Evolutionary conservation across 108 stramenopile genomes (phyloP).

Genomic region (Stephanodiscus minutulus): DNA sequence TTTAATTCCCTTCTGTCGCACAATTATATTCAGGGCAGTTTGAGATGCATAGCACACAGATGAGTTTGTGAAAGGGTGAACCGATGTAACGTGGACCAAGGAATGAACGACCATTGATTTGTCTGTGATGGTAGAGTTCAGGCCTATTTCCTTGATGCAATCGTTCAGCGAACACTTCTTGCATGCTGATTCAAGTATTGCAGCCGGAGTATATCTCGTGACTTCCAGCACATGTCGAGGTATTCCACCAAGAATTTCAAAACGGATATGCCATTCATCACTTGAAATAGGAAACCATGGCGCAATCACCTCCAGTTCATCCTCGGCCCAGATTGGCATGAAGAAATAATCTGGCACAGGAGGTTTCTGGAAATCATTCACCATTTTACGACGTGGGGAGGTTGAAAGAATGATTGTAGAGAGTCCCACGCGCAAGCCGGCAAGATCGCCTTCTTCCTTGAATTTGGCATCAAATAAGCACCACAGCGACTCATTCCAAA

Average conservation of each 20-base stretch:
- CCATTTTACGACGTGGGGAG: constrained; percentile 14
- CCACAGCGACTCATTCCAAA: too few relatives aligned
- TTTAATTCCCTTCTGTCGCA: not conserved
- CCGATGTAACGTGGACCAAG: constrained; percentile 10
- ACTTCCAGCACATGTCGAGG: too few relatives aligned
- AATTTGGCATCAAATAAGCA: too few relatives aligned
- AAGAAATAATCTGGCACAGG: too few relatives aligned
- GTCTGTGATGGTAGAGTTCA: not conserved
- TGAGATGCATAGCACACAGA: constrained; percentile 10
- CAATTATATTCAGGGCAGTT: too few relatives aligned
- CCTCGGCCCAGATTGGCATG: constrained; percentile 19
- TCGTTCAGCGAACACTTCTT: not conserved
- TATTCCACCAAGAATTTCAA: too few relatives aligned
- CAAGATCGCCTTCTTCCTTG: too few relatives aligned
- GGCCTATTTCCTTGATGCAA: not conserved
- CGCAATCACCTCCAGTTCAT: constrained; percentile 11
- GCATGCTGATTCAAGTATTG: constrained; percentile 10
- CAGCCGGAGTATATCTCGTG: not conserved
- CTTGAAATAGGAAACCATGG: constrained; percentile 1
- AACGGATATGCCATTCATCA: constrained; percentile 12
- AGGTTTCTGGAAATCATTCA: constrained; percentile 19
- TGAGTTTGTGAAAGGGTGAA: not conserved
- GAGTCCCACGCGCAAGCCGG: not conserved
- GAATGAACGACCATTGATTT: not conserved
- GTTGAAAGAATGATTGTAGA: constrained; percentile 12